phyloP scores from a whole-genome alignment of 345 rosid species.

The Physaria fendleri region DNA sequence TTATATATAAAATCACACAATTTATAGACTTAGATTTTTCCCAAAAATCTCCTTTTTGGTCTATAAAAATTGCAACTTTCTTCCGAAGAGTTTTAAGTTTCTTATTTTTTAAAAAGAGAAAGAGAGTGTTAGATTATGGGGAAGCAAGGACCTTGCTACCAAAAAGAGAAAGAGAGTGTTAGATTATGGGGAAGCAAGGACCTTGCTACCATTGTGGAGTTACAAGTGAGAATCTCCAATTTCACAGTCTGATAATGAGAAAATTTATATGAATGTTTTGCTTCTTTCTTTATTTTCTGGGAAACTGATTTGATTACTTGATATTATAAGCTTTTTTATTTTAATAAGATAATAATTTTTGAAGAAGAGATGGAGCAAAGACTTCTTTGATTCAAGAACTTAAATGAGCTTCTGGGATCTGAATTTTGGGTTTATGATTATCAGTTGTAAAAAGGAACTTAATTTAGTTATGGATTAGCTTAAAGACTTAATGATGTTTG shows the following conservation, averaged over 20 bases:
- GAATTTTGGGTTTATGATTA: neutral
- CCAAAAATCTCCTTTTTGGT: slow-evolving; percentile 12
- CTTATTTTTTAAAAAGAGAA: too few relatives aligned
- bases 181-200: slow-evolving; percentile 87
- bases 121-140: slow-evolving; percentile 61
- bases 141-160: slow-evolving; percentile 98
- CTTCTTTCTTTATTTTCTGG: slow-evolving; percentile 5
- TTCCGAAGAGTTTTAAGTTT: slow-evolving; percentile 3
- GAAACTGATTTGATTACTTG: too few relatives aligned
- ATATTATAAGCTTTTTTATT: too few relatives aligned
- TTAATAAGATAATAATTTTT: too few relatives aligned
- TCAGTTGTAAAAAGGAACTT: neutral
- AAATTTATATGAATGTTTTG: neutral
- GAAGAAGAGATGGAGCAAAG: too few relatives aligned
- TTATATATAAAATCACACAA: slow-evolving; percentile 25
- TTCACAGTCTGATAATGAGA: slow-evolving; percentile 14
- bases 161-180: too few relatives aligned
- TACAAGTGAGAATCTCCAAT: slow-evolving; percentile 78
- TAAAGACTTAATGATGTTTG: slow-evolving; percentile 5
- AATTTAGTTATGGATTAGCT: too few relatives aligned
- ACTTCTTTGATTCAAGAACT: slow-evolving; percentile 11
- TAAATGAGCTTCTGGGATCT: slow-evolving; percentile 14
- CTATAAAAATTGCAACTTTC: slow-evolving; percentile 21
- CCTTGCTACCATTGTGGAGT: slow-evolving; percentile 99
- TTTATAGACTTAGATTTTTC: slow-evolving; percentile 20